Conservation (phyloP, 768 basidiomycete species). For the Xerocomus spinulosus region DNA sequence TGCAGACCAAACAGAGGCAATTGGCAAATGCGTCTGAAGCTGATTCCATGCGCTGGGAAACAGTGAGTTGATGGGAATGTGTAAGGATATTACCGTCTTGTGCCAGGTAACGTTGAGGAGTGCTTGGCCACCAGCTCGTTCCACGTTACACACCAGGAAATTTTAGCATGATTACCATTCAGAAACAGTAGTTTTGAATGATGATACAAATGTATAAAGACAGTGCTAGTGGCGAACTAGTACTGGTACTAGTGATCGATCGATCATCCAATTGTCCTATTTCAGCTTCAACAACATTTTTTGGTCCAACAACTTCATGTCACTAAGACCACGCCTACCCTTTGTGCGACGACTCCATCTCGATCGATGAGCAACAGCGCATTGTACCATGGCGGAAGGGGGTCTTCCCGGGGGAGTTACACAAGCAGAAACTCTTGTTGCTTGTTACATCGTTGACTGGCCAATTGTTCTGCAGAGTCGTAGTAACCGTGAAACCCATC, state of each 20-base stretch:
- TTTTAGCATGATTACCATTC: too few relatives aligned
- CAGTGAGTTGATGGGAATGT: not conserved
- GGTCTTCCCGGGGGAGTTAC: too few relatives aligned
- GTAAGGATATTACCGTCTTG: too few relatives aligned
- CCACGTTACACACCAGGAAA: too few relatives aligned
- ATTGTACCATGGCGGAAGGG: not conserved
- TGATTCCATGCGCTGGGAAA: not conserved
- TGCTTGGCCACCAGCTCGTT: too few relatives aligned
- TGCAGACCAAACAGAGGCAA: conserved; percentile 12
- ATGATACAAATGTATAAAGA: too few relatives aligned
- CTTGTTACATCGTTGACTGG: not conserved
- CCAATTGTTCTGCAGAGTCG: not conserved
- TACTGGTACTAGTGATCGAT: too few relatives aligned
- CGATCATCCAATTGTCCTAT: too few relatives aligned
- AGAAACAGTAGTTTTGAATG: too few relatives aligned
- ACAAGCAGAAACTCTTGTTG: not conserved
- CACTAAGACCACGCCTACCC: conserved; percentile 4
- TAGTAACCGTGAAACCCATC: not conserved
- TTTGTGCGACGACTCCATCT: not conserved
- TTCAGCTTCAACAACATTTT: conserved; percentile 1
- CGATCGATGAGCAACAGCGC: conserved; percentile 1
- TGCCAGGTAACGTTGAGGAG: not conserved
- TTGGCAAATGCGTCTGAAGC: not conserved
- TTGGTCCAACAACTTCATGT: not conserved
- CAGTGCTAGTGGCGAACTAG: too few relatives aligned